These are phyloP conservation scores for Astragalus glycyphyllos DNA, from an alignment of 306 rosid genomes.

Conservation along the genomic window DNA sequence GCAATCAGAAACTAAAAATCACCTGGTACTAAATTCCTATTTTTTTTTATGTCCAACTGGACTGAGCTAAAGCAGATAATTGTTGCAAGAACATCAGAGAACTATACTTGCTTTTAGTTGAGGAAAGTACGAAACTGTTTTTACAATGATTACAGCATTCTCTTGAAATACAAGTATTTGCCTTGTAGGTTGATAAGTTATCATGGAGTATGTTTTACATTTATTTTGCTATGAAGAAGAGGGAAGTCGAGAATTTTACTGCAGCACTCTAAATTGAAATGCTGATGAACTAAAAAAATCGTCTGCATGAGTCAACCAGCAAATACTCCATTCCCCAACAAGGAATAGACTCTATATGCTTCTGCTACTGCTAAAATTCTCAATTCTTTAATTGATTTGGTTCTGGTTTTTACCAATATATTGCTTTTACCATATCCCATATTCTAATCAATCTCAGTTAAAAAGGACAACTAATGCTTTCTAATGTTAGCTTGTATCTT, in stretches of 20 bases:
- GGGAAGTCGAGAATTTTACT: slow-evolving; percentile 6
- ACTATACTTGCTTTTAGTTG: slow-evolving; percentile 21
- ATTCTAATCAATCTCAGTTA: slow-evolving; percentile 24
- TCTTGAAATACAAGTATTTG: slow-evolving; percentile 26
- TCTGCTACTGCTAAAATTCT: slow-evolving; percentile 5
- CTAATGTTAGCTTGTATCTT: slow-evolving; percentile 30
- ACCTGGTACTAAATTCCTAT: slow-evolving; percentile 59
- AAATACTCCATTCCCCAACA: slow-evolving; percentile 16
- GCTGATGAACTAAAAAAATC: too few species aligned
- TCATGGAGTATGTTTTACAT: slow-evolving; percentile 9
- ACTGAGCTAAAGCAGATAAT: slow-evolving; percentile 18
- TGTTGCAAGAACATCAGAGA: slow-evolving; percentile 17
- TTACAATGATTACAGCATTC: slow-evolving; percentile 1
- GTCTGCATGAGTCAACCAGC: slow-evolving; percentile 6
- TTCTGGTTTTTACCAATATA: slow-evolving; percentile 11
- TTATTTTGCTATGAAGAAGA: slow-evolving; percentile 19
- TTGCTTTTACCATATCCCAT: background rate
- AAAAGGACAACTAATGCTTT: background rate
- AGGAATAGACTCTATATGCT: slow-evolving; percentile 9
- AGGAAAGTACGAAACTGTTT: slow-evolving; percentile 6
- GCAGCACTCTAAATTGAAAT: slow-evolving; percentile 17
- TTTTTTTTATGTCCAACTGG: slow-evolving; percentile 2
- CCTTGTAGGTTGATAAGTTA: slow-evolving; percentile 17
- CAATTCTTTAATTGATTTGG: background rate
- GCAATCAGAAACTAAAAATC: slow-evolving; percentile 67